Conservation (phyloP, 768 basidiomycete species). For the Symmetrospora coprosmae region DNA sequence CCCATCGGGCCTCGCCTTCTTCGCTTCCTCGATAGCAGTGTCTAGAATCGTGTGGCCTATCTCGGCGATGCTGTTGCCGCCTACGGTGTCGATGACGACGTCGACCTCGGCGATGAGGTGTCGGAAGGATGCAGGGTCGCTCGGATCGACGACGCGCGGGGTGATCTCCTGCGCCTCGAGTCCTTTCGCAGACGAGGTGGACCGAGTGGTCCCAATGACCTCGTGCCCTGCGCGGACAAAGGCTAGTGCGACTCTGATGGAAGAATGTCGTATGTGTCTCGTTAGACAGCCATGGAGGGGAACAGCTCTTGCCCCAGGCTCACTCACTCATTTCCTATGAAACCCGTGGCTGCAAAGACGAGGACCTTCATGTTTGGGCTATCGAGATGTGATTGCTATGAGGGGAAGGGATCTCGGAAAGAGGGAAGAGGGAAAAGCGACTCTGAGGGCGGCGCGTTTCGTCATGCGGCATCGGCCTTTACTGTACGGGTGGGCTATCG, state of each 20-base stretch:
- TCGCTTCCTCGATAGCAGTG: not conserved
- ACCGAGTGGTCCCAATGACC: not conserved
- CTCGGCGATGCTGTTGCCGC: not conserved
- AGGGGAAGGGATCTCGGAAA: not conserved
- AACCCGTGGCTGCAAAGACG: conserved; percentile 35
- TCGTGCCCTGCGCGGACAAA: conserved; percentile 13
- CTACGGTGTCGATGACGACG: conserved; percentile 15
- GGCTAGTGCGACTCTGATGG: conserved; percentile 2
- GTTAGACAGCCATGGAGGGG: too few species aligned
- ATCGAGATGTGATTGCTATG: not conserved
- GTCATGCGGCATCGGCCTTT: too few species aligned
- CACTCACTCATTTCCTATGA: conserved; percentile 17
- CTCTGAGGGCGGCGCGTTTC: too few species aligned
- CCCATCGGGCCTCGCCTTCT: conserved; percentile 1
- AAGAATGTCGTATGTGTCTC: not conserved
- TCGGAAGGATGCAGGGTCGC: not conserved
- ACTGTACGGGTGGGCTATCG: too few species aligned
- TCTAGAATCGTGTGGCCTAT: conserved; percentile 2
- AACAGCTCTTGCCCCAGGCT: too few species aligned
- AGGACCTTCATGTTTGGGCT: conserved; percentile 37
- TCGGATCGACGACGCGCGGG: conserved; percentile 1
- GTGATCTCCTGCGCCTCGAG: conserved; percentile 19
- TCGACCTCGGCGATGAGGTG: conserved; percentile 3
- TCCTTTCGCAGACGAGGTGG: conserved; percentile 7
- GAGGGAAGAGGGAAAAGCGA: not conserved